Conservation (phyloP, 805 yeast species). For the Dipodascus geniculatus region DNA sequence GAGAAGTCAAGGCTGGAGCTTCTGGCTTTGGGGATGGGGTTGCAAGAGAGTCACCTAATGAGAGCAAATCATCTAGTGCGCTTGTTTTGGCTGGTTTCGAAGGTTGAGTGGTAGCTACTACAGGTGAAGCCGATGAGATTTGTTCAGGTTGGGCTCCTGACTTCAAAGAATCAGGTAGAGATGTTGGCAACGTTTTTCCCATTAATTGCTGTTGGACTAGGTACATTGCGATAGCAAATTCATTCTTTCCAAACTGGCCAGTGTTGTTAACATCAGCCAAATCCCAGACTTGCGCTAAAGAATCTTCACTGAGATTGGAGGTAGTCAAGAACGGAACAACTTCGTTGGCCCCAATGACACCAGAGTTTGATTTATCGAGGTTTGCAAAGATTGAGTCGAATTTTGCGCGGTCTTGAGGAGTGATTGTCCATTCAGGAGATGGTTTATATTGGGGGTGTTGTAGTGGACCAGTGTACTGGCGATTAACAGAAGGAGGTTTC, state of each 20-base stretch:
- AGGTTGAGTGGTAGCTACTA: slow-evolving; percentile 12
- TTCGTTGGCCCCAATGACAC: slow-evolving; percentile 59
- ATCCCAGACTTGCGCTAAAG: slow-evolving; percentile 88
- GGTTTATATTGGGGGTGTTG: slow-evolving; percentile 4
- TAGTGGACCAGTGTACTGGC: slow-evolving; percentile 15
- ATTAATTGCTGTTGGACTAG: slow-evolving; percentile 74
- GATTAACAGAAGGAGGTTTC: slow-evolving; percentile 13
- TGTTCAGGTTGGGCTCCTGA: slow-evolving; percentile 8
- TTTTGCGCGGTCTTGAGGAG: slow-evolving; percentile 59
- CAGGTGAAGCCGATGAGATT: slow-evolving; percentile 1
- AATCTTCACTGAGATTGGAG: slow-evolving; percentile 75
- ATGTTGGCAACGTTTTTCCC: slow-evolving; percentile 68
- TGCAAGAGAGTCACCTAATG: slow-evolving; percentile 16
- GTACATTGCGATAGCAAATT: slow-evolving; percentile 89
- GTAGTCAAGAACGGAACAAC: slow-evolving; percentile 84
- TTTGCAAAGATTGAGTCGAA: slow-evolving; percentile 71
- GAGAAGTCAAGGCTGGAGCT: slow-evolving; percentile 19
- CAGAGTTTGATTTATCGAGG: slow-evolving; percentile 54
- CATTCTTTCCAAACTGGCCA: slow-evolving; percentile 68
- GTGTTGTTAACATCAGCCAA: slow-evolving; percentile 79
- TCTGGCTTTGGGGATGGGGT: slow-evolving; percentile 21
- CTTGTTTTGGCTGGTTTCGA: slow-evolving; percentile 17
- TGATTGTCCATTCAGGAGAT: slow-evolving; percentile 49
- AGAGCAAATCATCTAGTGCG: slow-evolving; percentile 44
- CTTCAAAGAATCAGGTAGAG: slow-evolving; percentile 57